phyloP scores from a whole-genome alignment of 345 rosid genomes.

The Eucalyptus virginea region DNA sequence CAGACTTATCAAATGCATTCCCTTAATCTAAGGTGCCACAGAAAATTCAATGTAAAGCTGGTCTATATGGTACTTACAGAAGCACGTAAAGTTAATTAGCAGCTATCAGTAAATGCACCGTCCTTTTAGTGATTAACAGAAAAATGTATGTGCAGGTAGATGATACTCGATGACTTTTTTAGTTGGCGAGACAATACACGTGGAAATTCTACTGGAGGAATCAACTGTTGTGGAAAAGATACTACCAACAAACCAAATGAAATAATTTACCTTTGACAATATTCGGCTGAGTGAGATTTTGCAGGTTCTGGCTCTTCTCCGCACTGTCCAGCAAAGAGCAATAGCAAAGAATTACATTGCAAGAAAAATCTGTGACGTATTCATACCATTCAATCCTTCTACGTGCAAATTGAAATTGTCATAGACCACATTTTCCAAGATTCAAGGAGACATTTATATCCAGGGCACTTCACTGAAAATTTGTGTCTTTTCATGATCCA shows the following conservation, averaged over 20 bases:
- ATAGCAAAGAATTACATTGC: no score
- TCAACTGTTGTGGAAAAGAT: neutral
- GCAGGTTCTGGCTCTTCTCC: no score
- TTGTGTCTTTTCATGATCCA: neutral
- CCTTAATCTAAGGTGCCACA: neutral
- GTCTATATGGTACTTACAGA: neutral
- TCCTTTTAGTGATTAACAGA: neutral
- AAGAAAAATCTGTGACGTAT: no score
- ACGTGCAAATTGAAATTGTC: neutral
- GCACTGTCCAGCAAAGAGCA: no score
- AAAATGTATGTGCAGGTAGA: neutral
- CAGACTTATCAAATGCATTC: neutral
- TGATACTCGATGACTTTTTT: neutral
- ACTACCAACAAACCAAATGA: neutral
- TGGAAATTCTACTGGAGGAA: neutral
- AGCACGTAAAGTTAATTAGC: neutral
- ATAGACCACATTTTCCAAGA: neutral
- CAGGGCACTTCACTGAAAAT: neutral
- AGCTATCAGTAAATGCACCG: neutral
- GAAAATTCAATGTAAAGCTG: neutral
- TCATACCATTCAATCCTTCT: neutral
- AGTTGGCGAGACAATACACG: neutral
- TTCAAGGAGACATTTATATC: neutral
- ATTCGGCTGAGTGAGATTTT: no score
- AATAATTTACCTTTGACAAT: no score